Conservation (phyloP, 2,329 filamentous ascomycete genomes). For the Exophiala sp. region DNA sequence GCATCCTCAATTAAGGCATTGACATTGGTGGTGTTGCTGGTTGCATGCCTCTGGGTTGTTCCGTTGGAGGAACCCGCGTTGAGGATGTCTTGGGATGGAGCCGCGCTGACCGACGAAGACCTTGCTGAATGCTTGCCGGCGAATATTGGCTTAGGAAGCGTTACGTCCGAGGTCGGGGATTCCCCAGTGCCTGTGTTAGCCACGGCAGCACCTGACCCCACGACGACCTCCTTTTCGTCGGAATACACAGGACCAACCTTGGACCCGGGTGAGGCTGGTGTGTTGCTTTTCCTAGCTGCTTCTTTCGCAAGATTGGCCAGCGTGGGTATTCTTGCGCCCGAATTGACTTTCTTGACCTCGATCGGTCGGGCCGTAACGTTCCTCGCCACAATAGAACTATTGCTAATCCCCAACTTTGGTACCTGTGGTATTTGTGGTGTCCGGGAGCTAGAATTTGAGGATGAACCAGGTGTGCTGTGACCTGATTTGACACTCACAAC, state of each 20-base stretch:
- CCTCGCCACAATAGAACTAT: conserved; percentile 42
- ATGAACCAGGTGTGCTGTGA: conserved; percentile 45
- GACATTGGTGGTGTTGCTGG: conserved; percentile 34
- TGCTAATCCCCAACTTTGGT: conserved; percentile 37
- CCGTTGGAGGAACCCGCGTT: conserved; percentile 4
- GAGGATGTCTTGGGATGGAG: conserved; percentile 11
- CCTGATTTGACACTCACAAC: conserved; percentile 86
- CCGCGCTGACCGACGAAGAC: conserved; percentile 24
- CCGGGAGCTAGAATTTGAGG: conserved; percentile 58
- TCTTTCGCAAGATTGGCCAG: conserved; percentile 31
- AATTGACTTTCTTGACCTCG: conserved; percentile 37
- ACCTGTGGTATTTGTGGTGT: conserved; percentile 46
- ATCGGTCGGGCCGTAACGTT: conserved; percentile 42
- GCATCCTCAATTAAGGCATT: conserved; percentile 32
- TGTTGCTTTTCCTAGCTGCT: conserved; percentile 26
- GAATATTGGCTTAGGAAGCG: conserved; percentile 21
- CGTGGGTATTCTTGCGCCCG: conserved; percentile 32
- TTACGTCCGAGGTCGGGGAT: conserved; percentile 15
- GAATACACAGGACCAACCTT: conserved; percentile 17
- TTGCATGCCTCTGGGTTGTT: conserved; percentile 25
- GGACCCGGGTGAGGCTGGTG: conserved; percentile 10
- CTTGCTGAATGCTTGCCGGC: conserved; percentile 20
- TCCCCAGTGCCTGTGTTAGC: conserved; percentile 12
- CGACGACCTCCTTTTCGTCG: conserved; percentile 27
- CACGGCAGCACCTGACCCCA: conserved; percentile 10